A percentile compares a stretch with the other conserved stretches of the same genome.
Conservation (phyloP, 192 early-diverging fungal species). For the Paraglomus occultum region DNA sequence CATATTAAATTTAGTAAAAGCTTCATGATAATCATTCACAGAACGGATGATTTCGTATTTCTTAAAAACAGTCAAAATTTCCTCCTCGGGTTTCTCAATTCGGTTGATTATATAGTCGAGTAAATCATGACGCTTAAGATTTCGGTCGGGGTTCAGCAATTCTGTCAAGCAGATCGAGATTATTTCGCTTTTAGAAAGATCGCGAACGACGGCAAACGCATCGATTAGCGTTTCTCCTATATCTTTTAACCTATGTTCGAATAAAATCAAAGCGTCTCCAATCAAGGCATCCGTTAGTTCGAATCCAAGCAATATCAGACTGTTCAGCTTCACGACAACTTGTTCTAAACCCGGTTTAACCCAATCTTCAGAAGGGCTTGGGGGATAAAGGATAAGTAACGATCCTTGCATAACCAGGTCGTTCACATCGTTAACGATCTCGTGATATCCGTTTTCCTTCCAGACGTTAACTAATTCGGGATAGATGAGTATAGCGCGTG, state of each 20-base stretch:
- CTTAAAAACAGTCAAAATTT: too few species aligned
- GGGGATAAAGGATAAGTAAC: neutral
- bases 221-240: neutral
- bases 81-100: too few species aligned
- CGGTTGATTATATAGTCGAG: neutral
- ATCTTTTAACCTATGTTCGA: slow-evolving; percentile 4
- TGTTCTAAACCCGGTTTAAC: neutral
- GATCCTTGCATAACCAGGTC: slow-evolving; percentile 19
- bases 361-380: slow-evolving; percentile 1
- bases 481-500: slow-evolving; percentile 23
- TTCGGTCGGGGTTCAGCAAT: neutral
- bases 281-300: slow-evolving; percentile 15
- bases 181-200: neutral
- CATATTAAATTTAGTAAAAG: too few species aligned
- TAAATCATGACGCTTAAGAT: neutral
- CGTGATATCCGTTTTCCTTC: slow-evolving; percentile 1
- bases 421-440: slow-evolving; percentile 22
- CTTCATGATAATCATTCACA: too few species aligned
- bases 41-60: too few species aligned
- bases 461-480: neutral
- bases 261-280: neutral
- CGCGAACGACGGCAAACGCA: neutral
- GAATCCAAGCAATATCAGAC: slow-evolving; percentile 1
- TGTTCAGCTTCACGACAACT: neutral
- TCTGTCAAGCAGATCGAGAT: neutral